Conservation (phyloP, 2,329 filamentous ascomycete genomes). For the Alternaria triticimaculans region DNA sequence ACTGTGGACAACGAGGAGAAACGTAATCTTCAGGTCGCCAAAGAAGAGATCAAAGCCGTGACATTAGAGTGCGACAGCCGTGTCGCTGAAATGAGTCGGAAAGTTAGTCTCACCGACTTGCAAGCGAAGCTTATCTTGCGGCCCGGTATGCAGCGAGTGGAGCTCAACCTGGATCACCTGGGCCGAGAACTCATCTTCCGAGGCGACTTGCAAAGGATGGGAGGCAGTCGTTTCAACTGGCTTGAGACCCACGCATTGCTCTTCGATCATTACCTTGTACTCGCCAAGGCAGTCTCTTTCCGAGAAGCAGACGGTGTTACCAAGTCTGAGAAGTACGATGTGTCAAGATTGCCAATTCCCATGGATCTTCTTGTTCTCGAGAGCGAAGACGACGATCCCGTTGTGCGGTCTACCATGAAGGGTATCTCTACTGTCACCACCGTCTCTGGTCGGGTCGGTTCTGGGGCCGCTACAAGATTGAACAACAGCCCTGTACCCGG, state of each 20-base stretch:
- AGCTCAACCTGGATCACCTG: constrained; percentile 91
- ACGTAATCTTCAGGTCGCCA: constrained; percentile 78
- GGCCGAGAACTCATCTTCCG: constrained; percentile 87
- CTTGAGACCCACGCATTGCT: constrained; percentile 92
- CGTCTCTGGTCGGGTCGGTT: constrained; percentile 43
- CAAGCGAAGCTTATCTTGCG: constrained; percentile 82
- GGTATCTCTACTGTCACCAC: constrained; percentile 68
- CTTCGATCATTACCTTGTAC: constrained; percentile 94
- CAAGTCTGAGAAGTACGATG: constrained; percentile 85
- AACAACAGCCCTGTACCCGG: constrained; percentile 51
- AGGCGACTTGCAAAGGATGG: constrained; percentile 87
- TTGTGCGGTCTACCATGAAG: constrained; percentile 79
- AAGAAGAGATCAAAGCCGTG: constrained; percentile 89
- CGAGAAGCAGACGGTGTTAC: constrained; percentile 73
- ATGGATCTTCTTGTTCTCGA: constrained; percentile 96
- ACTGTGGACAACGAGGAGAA: constrained; percentile 87
- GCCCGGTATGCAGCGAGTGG: constrained; percentile 82
- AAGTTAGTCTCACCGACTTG: constrained; percentile 86
- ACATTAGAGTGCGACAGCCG: constrained; percentile 90
- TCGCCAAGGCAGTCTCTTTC: constrained; percentile 78
- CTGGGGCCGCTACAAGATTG: constrained; percentile 60
- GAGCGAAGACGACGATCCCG: constrained; percentile 88
- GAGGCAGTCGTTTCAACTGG: constrained; percentile 88
- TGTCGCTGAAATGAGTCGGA: constrained; percentile 90
- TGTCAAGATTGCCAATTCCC: constrained; percentile 92